Evolutionary conservation across 2,329 filamentous ascomycete species (phyloP).

Genomic region (Colletotrichum scovillei): DNA sequence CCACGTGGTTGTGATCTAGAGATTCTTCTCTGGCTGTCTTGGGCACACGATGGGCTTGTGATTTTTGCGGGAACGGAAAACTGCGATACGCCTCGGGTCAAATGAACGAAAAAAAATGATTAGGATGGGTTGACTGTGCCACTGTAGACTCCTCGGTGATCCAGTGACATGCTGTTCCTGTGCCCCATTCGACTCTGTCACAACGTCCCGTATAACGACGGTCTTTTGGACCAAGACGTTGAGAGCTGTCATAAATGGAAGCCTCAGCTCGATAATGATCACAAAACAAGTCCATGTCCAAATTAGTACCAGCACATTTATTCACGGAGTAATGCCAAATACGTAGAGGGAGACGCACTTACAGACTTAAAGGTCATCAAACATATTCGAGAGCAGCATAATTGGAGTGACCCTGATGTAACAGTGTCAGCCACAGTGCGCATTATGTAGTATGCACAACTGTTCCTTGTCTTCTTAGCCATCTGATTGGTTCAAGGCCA

Average conservation of each 20-base stretch:
- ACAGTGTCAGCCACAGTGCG: conserved; percentile 8
- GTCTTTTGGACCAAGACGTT: not conserved
- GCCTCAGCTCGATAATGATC: not conserved
- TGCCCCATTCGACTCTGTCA: not conserved
- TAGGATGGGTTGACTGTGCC: conserved; percentile 21
- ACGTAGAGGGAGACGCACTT: too few relatives aligned
- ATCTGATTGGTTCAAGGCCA: conserved; percentile 27
- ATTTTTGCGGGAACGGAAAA: conserved; percentile 37
- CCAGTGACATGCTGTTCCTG: not conserved
- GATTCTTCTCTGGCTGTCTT: conserved; percentile 32
- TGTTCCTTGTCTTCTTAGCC: conserved; percentile 15
- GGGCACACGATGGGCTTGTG: conserved; percentile 35
- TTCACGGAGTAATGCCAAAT: not conserved
- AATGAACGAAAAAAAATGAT: conserved; percentile 35
- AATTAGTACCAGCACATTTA: not conserved
- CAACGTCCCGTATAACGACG: not conserved
- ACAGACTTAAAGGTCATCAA: not conserved
- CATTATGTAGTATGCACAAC: not conserved
- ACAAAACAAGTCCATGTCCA: not conserved
- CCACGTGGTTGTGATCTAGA: conserved; percentile 52
- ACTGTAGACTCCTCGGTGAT: not conserved
- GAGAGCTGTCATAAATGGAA: not conserved
- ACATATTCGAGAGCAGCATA: not conserved
- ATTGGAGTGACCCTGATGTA: not conserved
- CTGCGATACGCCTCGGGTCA: conserved; percentile 35